Evolutionary conservation across 176 grass and related monocot genomes (phyloP).

Genomic region (Carex parvula): DNA sequence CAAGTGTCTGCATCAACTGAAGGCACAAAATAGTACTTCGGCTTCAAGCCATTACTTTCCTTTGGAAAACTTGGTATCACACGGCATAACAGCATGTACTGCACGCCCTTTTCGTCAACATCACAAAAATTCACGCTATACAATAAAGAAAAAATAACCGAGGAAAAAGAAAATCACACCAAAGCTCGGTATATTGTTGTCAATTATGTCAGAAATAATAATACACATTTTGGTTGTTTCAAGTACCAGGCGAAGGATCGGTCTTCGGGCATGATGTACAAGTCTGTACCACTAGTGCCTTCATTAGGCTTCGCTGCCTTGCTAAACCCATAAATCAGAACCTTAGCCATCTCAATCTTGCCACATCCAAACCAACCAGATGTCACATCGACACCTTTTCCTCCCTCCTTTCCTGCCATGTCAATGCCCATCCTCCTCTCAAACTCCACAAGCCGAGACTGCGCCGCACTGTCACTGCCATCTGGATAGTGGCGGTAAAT

Average conservation of each 20-base stretch:
- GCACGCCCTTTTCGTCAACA: conserved; percentile 88
- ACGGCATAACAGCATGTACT: conserved; percentile 80
- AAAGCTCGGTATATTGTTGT: not conserved
- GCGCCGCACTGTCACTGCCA: conserved; percentile 54
- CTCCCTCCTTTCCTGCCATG: conserved; percentile 43
- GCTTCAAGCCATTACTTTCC: conserved; percentile 41
- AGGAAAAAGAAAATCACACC: not conserved
- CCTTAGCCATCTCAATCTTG: conserved; percentile 66
- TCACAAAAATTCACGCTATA: conserved; percentile 73
- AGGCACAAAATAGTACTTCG: conserved; percentile 62
- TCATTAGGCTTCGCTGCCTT: conserved; percentile 38
- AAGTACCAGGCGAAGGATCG: conserved; percentile 67
- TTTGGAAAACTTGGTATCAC: conserved; percentile 61
- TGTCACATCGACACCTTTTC: conserved; percentile 53
- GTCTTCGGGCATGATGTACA: conserved; percentile 60
- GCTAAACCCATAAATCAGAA: conserved; percentile 72
- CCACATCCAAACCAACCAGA: conserved; percentile 76
- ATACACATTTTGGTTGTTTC: not conserved
- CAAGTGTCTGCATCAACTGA: conserved; percentile 45
- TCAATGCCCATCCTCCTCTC: conserved; percentile 52
- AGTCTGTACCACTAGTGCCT: conserved; percentile 36
- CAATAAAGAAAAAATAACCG: conserved; percentile 15
- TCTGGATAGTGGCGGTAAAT: conserved; percentile 62
- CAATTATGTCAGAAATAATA: not conserved
- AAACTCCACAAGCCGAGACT: conserved; percentile 61